Base-by-base conservation (phyloP, 306 rosid genomes). In the Cucurbita ficifolia region DNA sequence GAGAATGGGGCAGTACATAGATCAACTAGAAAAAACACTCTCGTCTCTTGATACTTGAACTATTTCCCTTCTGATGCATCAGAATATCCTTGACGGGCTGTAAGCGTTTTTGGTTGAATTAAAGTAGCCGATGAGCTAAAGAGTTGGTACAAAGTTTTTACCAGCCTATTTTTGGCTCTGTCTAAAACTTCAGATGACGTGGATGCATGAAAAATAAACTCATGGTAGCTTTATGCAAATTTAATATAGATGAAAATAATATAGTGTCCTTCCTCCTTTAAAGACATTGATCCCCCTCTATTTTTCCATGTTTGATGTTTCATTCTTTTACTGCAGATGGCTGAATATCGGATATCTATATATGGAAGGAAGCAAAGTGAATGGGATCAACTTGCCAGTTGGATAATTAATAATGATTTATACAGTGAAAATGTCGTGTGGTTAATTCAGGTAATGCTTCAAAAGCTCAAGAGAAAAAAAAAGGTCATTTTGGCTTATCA, bases 361-460 rank as follows among this genome's bases (percentile, higher is more conserved):
- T 94, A 94, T 81, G 98, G 97, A 72, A 85, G 98, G 86, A 94
- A 94, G 90, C 98, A 94, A 84, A 94, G 98, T 76, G 98, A 94
- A 84, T 94, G 98, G 98, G 98, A 94, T 83, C 97, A 94, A 84
- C 81, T 90, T 76, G 98, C 98, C 55, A 94, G 98, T 79, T 94
- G 98, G 98, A 94, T 94, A 83, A 97, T 94, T 76, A 94, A 94
- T 77, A 94, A 94, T 77, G 98, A 94, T 14, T 76, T 94, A 81
- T 94, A 94, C 86, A 85, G 95, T 13, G 96, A 84, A 77, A 94
- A 94, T 83, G 98, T 89, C 76, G 98, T 94, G 67, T 94, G 98
- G 98, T 79, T 94, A 84, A 94, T 94, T 82, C 98, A 94, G 98
- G 98, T 94, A 76, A 52, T 53, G 36, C 45, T 49, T 49, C 59